Evolutionary conservation across 2,329 filamentous ascomycete genomes (phyloP), one percentile per base, ranked within the genome.

Genomic region (Diaporthe eres): DNA sequence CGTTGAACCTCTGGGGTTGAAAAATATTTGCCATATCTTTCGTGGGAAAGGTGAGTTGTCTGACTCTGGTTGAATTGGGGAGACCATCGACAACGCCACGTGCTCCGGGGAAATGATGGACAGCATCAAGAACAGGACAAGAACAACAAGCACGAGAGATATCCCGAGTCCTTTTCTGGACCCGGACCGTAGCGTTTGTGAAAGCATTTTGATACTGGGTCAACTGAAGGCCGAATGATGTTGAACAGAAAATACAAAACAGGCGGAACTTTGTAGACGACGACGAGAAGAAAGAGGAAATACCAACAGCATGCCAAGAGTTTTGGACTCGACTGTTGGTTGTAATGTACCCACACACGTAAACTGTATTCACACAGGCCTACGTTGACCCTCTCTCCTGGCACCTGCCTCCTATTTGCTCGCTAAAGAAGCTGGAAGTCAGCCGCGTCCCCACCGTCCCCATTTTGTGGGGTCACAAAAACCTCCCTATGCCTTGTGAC

Each of bases 1-100:
- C 3, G 3, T 60, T 5, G 57, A n/a, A 39, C 39, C 22, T 39
- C 74, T 71, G 47, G 76, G 78, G 28, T 77, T 77, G 31, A 79
- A 77, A 39, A 79, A 71, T 44, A 81, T 81, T 61, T 82, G 81
- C 81, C 81, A 82, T 42, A 82, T 82, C 47, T 80, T 80, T 37
- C 68, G 74, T 22, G 81, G 78, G 57, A 81, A 37, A 58, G 31
- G 31, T 37, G 31, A 19, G 31, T 31, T 55, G n/a, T 31, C 22
- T 51, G 49, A 9, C 9, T 25, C 49, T 51, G 7, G 47, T 22
- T 22, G 49, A 51, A n/a, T 22, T 51, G 22, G 49, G 22, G 49
- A 51, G 49, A 51, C 49, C 49, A 51, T 51, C 22, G 22, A 51
- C 49, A 51, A 10, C 49, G 22, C 49, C 49, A 51, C 22, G 9